A percentile compares a stretch with the other conserved stretches of the same genome.
These are phyloP conservation scores for Auxenochlorella protothecoides DNA, from an alignment of 139 green algal genomes.

Conservation along the genomic window DNA sequence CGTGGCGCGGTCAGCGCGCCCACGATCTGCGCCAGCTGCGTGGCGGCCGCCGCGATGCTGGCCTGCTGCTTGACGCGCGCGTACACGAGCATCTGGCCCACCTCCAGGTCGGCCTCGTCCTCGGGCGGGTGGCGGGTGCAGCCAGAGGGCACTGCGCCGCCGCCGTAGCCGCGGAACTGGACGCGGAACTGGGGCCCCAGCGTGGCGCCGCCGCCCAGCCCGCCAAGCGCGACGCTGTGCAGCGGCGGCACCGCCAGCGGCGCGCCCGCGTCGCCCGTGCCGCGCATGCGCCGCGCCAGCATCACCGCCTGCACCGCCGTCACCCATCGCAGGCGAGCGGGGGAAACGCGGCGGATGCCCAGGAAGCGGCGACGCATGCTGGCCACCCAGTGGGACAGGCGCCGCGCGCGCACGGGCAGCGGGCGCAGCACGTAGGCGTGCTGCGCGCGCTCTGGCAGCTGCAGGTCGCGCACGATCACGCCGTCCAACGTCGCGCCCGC, in stretches of 20 bases:
- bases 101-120: conserved; percentile 9
- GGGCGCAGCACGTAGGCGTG: conserved; percentile 40
- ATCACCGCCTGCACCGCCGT: no score
- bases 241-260: no score
- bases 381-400: conserved; percentile 14
- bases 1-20: neutral
- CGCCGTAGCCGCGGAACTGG: no score
- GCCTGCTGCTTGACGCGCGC: conserved; percentile 31
- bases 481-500: conserved; percentile 25
- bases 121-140: no score
- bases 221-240: no score
- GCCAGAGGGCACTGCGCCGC: no score
- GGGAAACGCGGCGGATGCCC: neutral
- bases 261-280: no score
- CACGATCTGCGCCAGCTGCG: conserved; percentile 33
- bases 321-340: neutral
- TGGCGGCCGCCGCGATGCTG: conserved; percentile 29
- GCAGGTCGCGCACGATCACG: conserved; percentile 36
- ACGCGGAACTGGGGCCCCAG: no score
- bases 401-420: conserved; percentile 26
- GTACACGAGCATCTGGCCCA: conserved; percentile 39
- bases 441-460: conserved; percentile 23
- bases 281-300: no score
- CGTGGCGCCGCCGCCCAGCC: neutral
- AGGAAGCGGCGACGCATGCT: conserved; percentile 22